Percentiles rank a stretch among this genome's conserved stretches.
phyloP scores from a whole-genome alignment of 495 filamentous ascomycete species.

The Podospora pseudoanserina region DNA sequence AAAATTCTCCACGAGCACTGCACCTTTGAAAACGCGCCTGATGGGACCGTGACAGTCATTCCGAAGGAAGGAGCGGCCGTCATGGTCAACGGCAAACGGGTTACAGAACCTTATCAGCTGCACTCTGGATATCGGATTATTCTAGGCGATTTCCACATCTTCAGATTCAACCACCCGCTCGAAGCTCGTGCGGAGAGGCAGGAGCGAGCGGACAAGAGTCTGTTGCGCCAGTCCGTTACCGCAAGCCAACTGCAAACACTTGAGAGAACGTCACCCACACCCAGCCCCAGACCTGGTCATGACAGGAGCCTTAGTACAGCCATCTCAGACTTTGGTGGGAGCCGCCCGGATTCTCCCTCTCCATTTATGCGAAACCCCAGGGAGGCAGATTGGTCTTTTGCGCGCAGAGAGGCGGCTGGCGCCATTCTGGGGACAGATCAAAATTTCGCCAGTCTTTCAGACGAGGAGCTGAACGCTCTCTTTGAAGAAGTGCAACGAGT shows the following conservation, averaged over 20 bases:
- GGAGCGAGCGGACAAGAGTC: slow-evolving; percentile 59
- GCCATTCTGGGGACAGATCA: slow-evolving; percentile 90
- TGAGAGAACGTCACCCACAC: slow-evolving; percentile 44
- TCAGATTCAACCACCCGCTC: slow-evolving; percentile 96
- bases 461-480: slow-evolving; percentile 91
- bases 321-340: slow-evolving; percentile 62
- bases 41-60: slow-evolving; percentile 84
- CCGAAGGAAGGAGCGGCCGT: slow-evolving; percentile 87
- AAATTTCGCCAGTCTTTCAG: slow-evolving; percentile 79
- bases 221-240: slow-evolving; percentile 84
- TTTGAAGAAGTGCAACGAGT: slow-evolving; percentile 93
- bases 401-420: slow-evolving; percentile 83
- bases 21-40: slow-evolving; percentile 80
- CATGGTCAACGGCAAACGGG: slow-evolving; percentile 93
- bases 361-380: slow-evolving; percentile 61
- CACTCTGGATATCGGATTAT: slow-evolving; percentile 94
- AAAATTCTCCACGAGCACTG: slow-evolving; percentile 92
- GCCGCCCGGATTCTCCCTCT: slow-evolving; percentile 75
- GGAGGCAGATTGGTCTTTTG: slow-evolving; percentile 95
- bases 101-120: slow-evolving; percentile 76
- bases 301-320: slow-evolving; percentile 73
- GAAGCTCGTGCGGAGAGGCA: slow-evolving; percentile 91
- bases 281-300: slow-evolving; percentile 67
- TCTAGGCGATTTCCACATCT: slow-evolving; percentile 97
- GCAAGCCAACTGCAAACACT: slow-evolving; percentile 65